Evolutionary conservation across 2,329 filamentous ascomycete species (phyloP).

Genomic region (Plectosphaerella plurivora): DNA sequence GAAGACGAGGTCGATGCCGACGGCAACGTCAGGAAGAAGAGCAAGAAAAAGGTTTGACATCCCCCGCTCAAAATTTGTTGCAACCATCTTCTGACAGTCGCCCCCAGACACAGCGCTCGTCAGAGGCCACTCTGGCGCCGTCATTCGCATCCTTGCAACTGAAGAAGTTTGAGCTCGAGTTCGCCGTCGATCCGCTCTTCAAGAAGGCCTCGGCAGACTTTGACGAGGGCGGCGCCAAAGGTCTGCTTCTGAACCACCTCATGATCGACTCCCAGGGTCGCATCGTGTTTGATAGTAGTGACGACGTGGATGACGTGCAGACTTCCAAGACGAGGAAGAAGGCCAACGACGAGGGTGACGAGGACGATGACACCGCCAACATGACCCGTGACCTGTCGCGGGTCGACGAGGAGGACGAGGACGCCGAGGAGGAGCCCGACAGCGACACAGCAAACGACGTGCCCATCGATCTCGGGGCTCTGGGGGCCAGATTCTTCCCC

Average conservation of each 20-base stretch:
- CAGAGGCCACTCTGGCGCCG: conserved; percentile 87
- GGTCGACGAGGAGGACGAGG: conserved; percentile 4
- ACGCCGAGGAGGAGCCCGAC: conserved; percentile 20
- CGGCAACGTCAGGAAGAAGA: conserved; percentile 55
- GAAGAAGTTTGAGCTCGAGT: conserved; percentile 97
- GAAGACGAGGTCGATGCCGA: conserved; percentile 61
- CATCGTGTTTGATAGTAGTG: conserved; percentile 97
- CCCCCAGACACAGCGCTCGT: conserved; percentile 62
- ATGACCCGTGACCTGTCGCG: conserved; percentile 17
- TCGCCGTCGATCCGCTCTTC: conserved; percentile 95
- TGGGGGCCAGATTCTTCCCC: conserved; percentile 82
- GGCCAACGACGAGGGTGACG: conserved; percentile 32
- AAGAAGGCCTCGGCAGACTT: conserved; percentile 99
- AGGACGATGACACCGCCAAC: conserved; percentile 22
- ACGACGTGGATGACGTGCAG: conserved; percentile 63
- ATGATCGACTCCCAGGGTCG: conserved; percentile 87
- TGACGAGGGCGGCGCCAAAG: conserved; percentile 95
- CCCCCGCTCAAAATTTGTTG: conserved; percentile 13
- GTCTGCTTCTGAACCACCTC: conserved; percentile 90
- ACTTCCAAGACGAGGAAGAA: conserved; percentile 29
- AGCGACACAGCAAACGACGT: conserved; percentile 41
- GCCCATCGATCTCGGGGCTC: conserved; percentile 72
- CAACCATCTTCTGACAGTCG: neutral
- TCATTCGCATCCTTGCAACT: conserved; percentile 85
- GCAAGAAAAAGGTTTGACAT: conserved; percentile 66